phyloP scores from a whole-genome alignment of 169 alveolate genomes.

The Cryptosporidium baileyi region DNA sequence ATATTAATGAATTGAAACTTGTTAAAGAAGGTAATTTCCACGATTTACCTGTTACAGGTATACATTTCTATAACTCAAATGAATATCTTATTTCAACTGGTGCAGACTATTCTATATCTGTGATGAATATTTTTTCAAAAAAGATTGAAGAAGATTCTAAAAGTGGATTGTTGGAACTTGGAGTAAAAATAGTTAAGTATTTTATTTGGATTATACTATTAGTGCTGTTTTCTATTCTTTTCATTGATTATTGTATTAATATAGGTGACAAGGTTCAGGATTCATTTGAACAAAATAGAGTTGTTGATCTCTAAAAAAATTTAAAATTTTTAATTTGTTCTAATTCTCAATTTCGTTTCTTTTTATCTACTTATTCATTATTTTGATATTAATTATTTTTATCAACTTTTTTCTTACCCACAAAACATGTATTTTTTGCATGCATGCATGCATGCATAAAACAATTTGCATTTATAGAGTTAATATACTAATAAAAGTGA shows the following conservation, averaged over 20 bases:
- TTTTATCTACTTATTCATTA: neutral
- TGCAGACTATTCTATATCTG: constrained; percentile 55
- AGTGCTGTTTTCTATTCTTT: neutral
- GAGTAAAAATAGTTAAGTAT: neutral
- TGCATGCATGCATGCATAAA: constrained; percentile 11
- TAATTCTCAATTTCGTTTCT: no score
- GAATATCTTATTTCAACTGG: constrained; percentile 59
- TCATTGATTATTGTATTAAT: neutral
- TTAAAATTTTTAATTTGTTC: neutral
- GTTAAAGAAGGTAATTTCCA: constrained; percentile 26
- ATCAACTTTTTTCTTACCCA: constrained; percentile 32
- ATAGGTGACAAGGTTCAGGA: neutral
- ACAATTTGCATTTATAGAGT: constrained; percentile 29
- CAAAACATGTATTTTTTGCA: neutral
- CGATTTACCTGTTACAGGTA: constrained; percentile 66
- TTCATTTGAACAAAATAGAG: neutral
- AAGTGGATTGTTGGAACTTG: neutral
- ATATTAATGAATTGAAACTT: constrained; percentile 3
- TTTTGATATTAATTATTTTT: neutral
- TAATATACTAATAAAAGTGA: neutral
- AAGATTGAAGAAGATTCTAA: neutral
- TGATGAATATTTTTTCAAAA: neutral
- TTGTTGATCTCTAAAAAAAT: neutral
- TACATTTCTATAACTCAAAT: constrained; percentile 6
- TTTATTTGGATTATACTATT: neutral